Evolutionary conservation across 768 basidiomycete species (phyloP).

Genomic region (Lyophyllum semitale): DNA sequence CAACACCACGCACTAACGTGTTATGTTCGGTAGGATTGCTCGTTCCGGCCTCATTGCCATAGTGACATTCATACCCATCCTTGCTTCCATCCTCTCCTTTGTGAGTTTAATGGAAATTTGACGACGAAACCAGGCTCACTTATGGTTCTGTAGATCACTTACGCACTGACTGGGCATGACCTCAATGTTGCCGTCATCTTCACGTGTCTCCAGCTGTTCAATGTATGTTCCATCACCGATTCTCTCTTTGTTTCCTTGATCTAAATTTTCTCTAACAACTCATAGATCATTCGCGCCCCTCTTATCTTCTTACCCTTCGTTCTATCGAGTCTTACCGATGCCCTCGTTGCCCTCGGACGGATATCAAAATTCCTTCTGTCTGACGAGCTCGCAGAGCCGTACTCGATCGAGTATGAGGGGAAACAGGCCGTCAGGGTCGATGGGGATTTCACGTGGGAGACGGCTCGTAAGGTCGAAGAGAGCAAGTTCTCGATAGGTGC

Average conservation of each 20-base stretch:
- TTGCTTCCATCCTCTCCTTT: constrained; percentile 52
- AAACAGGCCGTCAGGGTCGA: constrained; percentile 47
- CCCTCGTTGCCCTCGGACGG: constrained; percentile 49
- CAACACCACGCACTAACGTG: too few species aligned
- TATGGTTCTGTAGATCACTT: constrained; percentile 52
- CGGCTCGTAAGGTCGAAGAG: constrained; percentile 22
- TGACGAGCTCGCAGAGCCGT: constrained; percentile 54
- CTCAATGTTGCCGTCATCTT: constrained; percentile 59
- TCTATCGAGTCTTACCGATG: constrained; percentile 49
- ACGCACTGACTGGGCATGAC: constrained; percentile 56
- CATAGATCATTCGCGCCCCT: constrained; percentile 57
- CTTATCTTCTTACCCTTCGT: constrained; percentile 59
- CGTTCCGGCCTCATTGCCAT: constrained; percentile 40
- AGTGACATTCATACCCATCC: constrained; percentile 51
- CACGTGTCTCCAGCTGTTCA: constrained; percentile 59
- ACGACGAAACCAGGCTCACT: background rate
- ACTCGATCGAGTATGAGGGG: constrained; percentile 40
- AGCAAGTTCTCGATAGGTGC: constrained; percentile 8
- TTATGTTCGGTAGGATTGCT: constrained; percentile 28
- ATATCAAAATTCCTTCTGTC: constrained; percentile 51
- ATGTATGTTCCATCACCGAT: constrained; percentile 33
- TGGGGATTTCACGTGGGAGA: constrained; percentile 57
- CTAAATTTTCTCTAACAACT: background rate
- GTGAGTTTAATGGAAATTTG: constrained; percentile 35
- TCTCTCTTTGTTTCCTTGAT: background rate